Percentiles rank a stretch among this genome's conserved stretches.
These are phyloP conservation scores for Rubia yunnanensis DNA, from an alignment of 257 asterid genomes.

Conservation along the genomic window DNA sequence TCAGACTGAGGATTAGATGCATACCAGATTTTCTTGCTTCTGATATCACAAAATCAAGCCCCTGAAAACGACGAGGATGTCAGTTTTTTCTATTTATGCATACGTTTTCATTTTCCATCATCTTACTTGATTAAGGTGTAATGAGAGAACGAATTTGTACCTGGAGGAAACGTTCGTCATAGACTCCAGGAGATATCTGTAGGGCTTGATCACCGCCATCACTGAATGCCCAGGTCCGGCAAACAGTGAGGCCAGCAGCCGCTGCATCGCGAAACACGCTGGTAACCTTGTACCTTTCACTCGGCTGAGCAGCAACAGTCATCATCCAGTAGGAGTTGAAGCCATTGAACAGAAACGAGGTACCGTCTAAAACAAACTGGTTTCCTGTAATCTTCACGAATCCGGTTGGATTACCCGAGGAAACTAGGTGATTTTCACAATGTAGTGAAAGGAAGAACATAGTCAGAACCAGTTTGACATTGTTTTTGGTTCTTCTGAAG, in stretches of 20 bases:
- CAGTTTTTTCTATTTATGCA: not conserved
- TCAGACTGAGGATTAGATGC: conserved; percentile 33
- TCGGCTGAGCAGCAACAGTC: conserved; percentile 35
- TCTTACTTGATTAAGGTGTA: not conserved
- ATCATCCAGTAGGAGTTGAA: conserved; percentile 55
- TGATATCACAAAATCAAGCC: conserved; percentile 44
- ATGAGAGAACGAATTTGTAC: conserved; percentile 10
- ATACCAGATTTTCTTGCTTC: conserved; percentile 32
- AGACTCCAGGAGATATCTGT: conserved; percentile 40
- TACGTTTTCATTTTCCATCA: not conserved
- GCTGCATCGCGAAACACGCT: conserved; percentile 34
- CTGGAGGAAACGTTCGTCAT: conserved; percentile 37
- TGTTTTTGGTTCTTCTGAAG: not conserved
- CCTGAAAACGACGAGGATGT: conserved; percentile 16
- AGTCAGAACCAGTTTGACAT: not conserved
- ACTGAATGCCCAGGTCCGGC: conserved; percentile 45
- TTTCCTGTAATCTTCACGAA: conserved; percentile 27
- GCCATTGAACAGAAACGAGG: conserved; percentile 35
- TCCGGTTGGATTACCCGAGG: conserved; percentile 9
- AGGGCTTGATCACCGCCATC: conserved; percentile 38
- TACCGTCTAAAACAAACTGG: conserved; percentile 23
- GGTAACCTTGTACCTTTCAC: conserved; percentile 32
- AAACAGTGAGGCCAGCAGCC: conserved; percentile 37
- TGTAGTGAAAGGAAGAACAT: not conserved
- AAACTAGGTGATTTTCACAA: not conserved